Evolutionary conservation across 176 grass and related monocot genomes (phyloP).

Genomic region (Chrysopogon serrulatus): DNA sequence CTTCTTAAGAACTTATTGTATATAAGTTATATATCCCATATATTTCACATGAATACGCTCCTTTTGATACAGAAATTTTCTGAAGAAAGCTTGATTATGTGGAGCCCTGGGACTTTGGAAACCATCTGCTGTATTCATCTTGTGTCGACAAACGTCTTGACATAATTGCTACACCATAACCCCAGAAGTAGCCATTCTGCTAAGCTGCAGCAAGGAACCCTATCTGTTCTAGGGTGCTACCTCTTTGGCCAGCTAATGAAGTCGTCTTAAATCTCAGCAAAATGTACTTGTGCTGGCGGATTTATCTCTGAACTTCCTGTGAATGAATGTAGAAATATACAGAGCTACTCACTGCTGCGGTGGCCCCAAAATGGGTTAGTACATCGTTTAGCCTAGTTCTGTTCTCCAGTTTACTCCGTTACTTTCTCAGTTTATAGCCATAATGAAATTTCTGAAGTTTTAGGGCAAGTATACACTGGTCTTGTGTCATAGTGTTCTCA

Average conservation of each 20-base stretch:
- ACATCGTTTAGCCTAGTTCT: background rate
- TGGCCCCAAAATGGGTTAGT: background rate
- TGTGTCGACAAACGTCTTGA: background rate
- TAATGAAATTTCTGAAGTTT: background rate
- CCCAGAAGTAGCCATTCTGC: background rate
- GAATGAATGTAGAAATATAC: slow-evolving; percentile 18
- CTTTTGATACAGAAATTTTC: background rate
- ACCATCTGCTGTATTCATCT: background rate
- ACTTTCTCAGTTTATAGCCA: background rate
- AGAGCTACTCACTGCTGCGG: background rate
- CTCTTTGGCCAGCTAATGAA: slow-evolving; percentile 5
- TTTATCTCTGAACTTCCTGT: slow-evolving; percentile 10
- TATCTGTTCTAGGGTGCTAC: background rate
- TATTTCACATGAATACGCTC: background rate
- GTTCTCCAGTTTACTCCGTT: background rate
- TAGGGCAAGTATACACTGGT: background rate
- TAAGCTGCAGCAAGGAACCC: background rate
- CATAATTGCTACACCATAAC: background rate
- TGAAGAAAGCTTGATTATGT: background rate
- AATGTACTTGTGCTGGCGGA: background rate
- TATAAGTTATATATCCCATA: too few species aligned
- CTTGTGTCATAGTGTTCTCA: background rate
- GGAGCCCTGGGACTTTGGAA: slow-evolving; percentile 13
- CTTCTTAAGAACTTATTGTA: background rate
- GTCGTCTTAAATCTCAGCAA: background rate